Evolutionary conservation across 257 asterid species (phyloP).

Genomic region (Paulownia fortunei): DNA sequence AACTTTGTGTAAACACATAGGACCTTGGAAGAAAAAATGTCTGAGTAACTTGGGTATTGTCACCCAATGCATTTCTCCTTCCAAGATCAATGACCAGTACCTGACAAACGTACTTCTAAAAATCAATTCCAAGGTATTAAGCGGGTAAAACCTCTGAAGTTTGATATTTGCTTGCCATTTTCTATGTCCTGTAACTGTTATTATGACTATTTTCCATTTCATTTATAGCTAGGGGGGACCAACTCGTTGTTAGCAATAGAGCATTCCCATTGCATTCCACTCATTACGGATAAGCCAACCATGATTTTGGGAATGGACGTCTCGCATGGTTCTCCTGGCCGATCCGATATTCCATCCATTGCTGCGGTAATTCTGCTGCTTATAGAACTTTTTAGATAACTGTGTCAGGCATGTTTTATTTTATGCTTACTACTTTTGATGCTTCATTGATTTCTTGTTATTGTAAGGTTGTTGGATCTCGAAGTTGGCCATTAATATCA

Average conservation of each 20-base stretch:
- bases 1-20: constrained; percentile 47
- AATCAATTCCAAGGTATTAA: constrained; percentile 84
- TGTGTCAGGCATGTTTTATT: constrained; percentile 1
- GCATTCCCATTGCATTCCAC: constrained; percentile 55
- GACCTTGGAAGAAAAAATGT: constrained; percentile 96
- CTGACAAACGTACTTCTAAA: constrained; percentile 89
- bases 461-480: constrained; percentile 88
- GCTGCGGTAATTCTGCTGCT: constrained; percentile 75
- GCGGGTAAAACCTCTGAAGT: constrained; percentile 19
- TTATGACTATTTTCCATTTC: constrained; percentile 13
- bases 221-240: constrained; percentile 83
- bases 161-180: constrained; percentile 15
- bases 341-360: constrained; percentile 84
- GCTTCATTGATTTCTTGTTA: constrained; percentile 26
- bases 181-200: constrained; percentile 16
- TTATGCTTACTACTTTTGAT: constrained; percentile 29
- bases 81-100: constrained; percentile 77
- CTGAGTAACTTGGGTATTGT: constrained; percentile 71
- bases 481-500: constrained; percentile 90
- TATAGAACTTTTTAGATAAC: constrained; percentile 15
- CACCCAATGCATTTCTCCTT: constrained; percentile 83
- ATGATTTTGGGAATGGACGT: constrained; percentile 96
- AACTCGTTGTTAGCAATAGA: constrained; percentile 86
- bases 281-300: constrained; percentile 76
- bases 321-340: constrained; percentile 92